Evolutionary conservation across 1,139 yeast species (phyloP).

Genomic region (Suhomyces bokatorum): DNA sequence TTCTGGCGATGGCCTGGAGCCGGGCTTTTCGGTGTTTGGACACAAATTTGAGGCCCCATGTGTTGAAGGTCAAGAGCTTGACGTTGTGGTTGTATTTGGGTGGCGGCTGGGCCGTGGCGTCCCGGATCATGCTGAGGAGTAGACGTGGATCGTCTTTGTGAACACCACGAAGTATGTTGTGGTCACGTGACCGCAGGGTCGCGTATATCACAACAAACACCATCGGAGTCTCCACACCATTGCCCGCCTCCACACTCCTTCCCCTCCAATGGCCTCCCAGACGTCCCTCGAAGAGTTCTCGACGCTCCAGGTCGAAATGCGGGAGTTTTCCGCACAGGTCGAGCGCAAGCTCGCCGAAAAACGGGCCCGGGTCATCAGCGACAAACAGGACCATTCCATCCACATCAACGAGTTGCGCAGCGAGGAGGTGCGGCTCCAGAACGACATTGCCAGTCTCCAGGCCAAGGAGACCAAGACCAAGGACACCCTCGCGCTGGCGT

Average conservation of each 20-base stretch:
- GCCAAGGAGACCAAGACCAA: slow-evolving; percentile 25
- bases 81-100: slow-evolving; percentile 7
- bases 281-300: slow-evolving; percentile 29
- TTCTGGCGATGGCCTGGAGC: slow-evolving; percentile 70
- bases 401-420: slow-evolving; percentile 31
- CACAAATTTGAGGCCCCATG: slow-evolving; percentile 89
- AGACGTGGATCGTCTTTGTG: too few species aligned
- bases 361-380: slow-evolving; percentile 29
- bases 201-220: slow-evolving; percentile 6
- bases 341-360: slow-evolving; percentile 28
- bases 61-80: slow-evolving; percentile 61
- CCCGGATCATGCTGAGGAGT: neutral
- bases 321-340: slow-evolving; percentile 28
- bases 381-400: slow-evolving; percentile 31
- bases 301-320: slow-evolving; percentile 31
- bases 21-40: slow-evolving; percentile 68
- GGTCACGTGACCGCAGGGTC: slow-evolving; percentile 1
- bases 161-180: too few species aligned
- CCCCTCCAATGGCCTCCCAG: slow-evolving; percentile 7
- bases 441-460: slow-evolving; percentile 23
- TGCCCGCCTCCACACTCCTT: neutral
- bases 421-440: slow-evolving; percentile 28
- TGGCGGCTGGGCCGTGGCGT: neutral
- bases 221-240: neutral
- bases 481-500: slow-evolving; percentile 21